These are phyloP conservation scores for Citrullus amarus DNA, from an alignment of 306 rosid genomes.

Conservation along the genomic window DNA sequence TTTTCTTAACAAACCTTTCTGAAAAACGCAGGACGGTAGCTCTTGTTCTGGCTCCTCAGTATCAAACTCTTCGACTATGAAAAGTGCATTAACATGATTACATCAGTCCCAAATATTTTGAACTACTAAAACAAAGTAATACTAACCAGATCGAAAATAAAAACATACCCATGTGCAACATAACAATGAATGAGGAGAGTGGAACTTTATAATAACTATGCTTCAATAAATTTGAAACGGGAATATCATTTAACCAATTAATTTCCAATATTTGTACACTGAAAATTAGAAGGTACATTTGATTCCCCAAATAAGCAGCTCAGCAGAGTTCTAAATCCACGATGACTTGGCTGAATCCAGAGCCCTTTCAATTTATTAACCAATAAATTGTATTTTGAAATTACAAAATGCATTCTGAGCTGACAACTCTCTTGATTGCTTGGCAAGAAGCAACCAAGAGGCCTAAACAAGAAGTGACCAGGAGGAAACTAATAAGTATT, in stretches of 20 bases:
- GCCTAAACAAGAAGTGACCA: not conserved
- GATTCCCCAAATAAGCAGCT: not conserved
- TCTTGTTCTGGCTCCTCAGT: constrained; percentile 59
- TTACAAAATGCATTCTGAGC: not conserved
- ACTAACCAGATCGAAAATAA: not conserved
- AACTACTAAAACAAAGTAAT: not conserved
- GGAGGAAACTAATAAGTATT: not conserved
- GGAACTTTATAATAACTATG: not conserved
- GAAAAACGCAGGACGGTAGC: constrained; percentile 88
- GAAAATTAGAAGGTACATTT: not conserved
- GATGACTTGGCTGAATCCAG: not conserved
- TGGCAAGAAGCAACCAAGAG: not conserved
- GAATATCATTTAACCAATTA: not conserved
- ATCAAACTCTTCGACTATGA: constrained; percentile 70
- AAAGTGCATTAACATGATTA: not conserved
- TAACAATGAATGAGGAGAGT: not conserved
- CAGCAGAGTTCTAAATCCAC: not conserved
- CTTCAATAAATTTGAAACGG: not conserved
- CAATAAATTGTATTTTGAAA: not conserved
- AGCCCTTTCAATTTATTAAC: not conserved
- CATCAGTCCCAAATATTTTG: not conserved
- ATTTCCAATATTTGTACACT: not conserved
- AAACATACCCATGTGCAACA: not conserved
- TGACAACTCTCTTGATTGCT: not conserved
- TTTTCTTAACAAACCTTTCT: constrained; percentile 50